phyloP scores from a whole-genome alignment of 768 basidiomycete genomes.

The Lactarius hengduanensis region DNA sequence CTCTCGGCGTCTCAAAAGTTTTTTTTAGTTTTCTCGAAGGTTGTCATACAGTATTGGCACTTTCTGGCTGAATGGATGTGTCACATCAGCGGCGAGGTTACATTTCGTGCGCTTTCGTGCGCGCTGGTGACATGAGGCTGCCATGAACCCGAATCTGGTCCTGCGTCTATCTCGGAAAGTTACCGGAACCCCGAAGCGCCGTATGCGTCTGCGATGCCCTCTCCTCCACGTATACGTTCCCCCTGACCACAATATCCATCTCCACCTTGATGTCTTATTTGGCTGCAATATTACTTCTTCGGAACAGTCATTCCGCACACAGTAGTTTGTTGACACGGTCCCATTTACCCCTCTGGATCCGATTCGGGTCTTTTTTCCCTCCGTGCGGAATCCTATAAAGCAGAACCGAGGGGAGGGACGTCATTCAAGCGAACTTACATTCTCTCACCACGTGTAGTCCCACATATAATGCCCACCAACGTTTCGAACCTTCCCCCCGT shows the following conservation, averaged over 20 bases:
- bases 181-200: slow-evolving; percentile 3
- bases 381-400: slow-evolving; percentile 13
- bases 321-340: background rate
- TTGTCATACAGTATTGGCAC: background rate
- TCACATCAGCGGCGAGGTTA: background rate
- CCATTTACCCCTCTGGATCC: slow-evolving; percentile 3
- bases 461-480: slow-evolving; percentile 24
- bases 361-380: slow-evolving; percentile 8
- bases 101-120: no score
- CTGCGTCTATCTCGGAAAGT: slow-evolving; percentile 16
- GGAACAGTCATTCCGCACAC: slow-evolving; percentile 16
- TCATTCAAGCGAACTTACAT: background rate
- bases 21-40: slow-evolving; percentile 8
- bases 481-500: slow-evolving; percentile 26
- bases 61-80: background rate
- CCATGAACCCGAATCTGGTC: slow-evolving; percentile 9
- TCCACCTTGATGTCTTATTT: slow-evolving; percentile 3
- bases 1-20: background rate
- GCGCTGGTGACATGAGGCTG: background rate
- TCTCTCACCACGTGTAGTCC: background rate
- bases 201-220: background rate
- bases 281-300: slow-evolving; percentile 5
- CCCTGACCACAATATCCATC: slow-evolving; percentile 4
- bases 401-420: background rate
- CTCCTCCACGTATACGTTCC: background rate